Evolutionary conservation across 2,329 filamentous ascomycete species (phyloP), one percentile per base, ranked within the genome.

Genomic region (Penicillium olsonii): DNA sequence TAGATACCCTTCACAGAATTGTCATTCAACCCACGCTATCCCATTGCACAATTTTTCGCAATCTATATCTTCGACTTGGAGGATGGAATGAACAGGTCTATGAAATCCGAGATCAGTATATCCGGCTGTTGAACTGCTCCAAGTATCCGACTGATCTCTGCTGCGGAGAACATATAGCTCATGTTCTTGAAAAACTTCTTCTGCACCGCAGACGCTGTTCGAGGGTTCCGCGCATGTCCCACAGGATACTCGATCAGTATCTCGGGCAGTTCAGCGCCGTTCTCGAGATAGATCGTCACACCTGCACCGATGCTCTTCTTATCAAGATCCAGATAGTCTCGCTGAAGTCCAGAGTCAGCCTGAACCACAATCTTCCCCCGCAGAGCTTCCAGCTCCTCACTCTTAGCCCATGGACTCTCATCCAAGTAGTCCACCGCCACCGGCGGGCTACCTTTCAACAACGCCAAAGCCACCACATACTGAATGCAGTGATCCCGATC

Each of bases 401-500:
- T 57, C 0, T 15, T 51, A 8, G 60, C 61, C 61, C 62, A 70
- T 2, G 46, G 42, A 17, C 59, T 62, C 3, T 51, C 40, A 46
- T 71, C 65, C 2, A 40, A 19, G 53, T 67, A 71, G 42, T 71
- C 68, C 6, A 8, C 45, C 6, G 52, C 44, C 18, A 63, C 59
- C 3, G 62, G 56, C 2, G 49, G 31, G 4, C 24, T 20, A 1
- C 63, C 65, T 44, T 72, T 73, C 17, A 70, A 42, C 6, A 72
- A 54, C 2, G 57, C 53, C 15, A 72, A 37, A 4, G 68, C 64
- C 15, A 71, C 54, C 22, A 68, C 60, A 44, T 64, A 72, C 41
- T 69, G 61, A 38, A 73, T 53, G 40, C 65, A 70, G 37, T 72
- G 69, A 52, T 71, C 69, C 9, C 69, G 59, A 47, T 72, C 69